A percentile compares a stretch with the other conserved stretches of the same genome.
Evolutionary conservation across 139 green algal genomes (phyloP).

Genomic region (Coelastrella sp.): DNA sequence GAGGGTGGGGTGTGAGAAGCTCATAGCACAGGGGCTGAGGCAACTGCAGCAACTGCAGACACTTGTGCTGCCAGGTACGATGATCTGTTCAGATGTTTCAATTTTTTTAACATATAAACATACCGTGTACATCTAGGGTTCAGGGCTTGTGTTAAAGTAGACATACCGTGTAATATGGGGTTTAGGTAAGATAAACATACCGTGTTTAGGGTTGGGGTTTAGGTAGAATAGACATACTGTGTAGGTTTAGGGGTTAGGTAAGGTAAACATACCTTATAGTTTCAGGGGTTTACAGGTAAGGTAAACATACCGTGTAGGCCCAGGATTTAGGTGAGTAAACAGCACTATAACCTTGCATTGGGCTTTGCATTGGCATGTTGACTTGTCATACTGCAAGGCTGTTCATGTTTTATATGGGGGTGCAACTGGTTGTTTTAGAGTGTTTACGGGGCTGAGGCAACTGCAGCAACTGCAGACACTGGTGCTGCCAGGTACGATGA

Average conservation of each 20-base stretch:
- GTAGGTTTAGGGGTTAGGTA: too few species aligned
- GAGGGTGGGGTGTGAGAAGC: too few species aligned
- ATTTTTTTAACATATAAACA: background rate
- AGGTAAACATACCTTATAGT: too few species aligned
- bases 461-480: too few species aligned
- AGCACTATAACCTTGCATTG: background rate
- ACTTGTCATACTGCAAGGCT: background rate
- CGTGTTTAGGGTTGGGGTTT: background rate
- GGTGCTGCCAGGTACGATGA: conserved; percentile 4
- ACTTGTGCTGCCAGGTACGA: background rate
- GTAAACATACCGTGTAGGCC: too few species aligned
- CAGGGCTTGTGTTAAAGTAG: background rate
- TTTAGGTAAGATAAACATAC: too few species aligned
- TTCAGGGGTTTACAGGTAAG: too few species aligned
- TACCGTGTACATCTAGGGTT: background rate
- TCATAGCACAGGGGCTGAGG: too few species aligned
- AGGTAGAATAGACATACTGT: background rate
- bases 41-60: too few species aligned
- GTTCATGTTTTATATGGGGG: too few species aligned
- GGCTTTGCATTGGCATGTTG: background rate
- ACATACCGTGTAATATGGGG: background rate
- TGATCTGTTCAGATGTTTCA: background rate
- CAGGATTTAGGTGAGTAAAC: background rate
- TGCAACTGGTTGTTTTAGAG: too few species aligned
- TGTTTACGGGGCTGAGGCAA: too few species aligned